A percentile compares a stretch with the other conserved stretches of the same genome.
Conservation (phyloP, 2,329 filamentous ascomycete species). For the Curvularia spicifera region DNA sequence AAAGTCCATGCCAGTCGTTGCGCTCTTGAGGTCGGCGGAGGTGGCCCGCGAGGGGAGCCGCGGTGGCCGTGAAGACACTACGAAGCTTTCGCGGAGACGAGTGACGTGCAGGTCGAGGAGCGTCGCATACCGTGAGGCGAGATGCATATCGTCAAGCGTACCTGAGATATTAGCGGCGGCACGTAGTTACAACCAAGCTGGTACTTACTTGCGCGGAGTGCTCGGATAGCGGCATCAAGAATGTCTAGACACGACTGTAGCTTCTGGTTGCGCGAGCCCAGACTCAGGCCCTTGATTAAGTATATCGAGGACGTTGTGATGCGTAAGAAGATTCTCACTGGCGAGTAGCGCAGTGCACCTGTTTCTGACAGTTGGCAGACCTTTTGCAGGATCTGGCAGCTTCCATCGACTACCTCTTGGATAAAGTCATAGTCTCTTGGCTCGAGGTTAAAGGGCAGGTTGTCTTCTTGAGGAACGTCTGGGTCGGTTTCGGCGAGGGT, state of each 20-base stretch:
- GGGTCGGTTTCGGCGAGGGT: conserved; percentile 52
- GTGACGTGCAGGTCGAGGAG: conserved; percentile 54
- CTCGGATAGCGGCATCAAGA: conserved; percentile 57
- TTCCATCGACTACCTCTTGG: conserved; percentile 62
- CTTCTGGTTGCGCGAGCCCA: conserved; percentile 58
- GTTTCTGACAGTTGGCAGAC: conserved; percentile 57
- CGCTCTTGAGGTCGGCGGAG: conserved; percentile 37
- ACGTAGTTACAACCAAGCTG: background rate
- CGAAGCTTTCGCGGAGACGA: conserved; percentile 46
- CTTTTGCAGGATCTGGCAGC: conserved; percentile 59
- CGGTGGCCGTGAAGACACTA: conserved; percentile 46
- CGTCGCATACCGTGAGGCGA: conserved; percentile 59
- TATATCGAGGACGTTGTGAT: conserved; percentile 64
- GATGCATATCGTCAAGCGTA: conserved; percentile 60
- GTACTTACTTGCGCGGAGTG: conserved; percentile 52
- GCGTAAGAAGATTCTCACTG: conserved; percentile 61
- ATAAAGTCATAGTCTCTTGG: conserved; percentile 62
- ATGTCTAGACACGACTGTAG: conserved; percentile 57
- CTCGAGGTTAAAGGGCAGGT: conserved; percentile 55
- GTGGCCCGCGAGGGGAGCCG: conserved; percentile 41
- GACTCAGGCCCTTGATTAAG: conserved; percentile 59
- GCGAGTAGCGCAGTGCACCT: conserved; percentile 58
- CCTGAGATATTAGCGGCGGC: conserved; percentile 29
- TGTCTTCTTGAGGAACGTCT: conserved; percentile 46
- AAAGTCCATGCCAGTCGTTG: conserved; percentile 46